Evolutionary conservation across 1,284 basidiomycete genomes (phyloP), one percentile per base, ranked within the genome.

Genomic region (Fomitopsis betulina): DNA sequence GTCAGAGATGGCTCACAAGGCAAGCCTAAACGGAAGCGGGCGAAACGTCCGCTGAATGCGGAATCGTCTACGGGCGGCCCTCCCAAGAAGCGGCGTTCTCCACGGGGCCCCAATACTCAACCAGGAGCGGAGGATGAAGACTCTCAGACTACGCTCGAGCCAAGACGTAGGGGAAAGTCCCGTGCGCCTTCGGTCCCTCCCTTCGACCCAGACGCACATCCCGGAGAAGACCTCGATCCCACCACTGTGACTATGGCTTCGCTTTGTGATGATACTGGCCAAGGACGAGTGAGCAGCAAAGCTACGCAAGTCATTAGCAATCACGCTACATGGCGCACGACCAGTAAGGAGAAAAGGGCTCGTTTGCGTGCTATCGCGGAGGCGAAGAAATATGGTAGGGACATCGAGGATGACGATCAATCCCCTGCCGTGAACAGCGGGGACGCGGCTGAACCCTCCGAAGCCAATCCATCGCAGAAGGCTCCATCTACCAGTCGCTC

Each of bases 171-270:
- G 33, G 30, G 62, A 8, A 60, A 60, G 25, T 57, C 61, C 3
- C 58, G 74, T 33, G 75, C 71, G 27, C 76, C 79, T 4, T 80
- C 81, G 12, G 72, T 79, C 5, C 80, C 83, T 13, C 76, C 74
- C 0, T 86, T 82, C 60, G 83, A 86, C 63, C 73, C 79, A 27
- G 74, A 78, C 52, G 83, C 82, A 0, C 80, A 82, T 67, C 85
- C 87, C 2, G 88, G 88, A 13, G 87, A 88, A 67, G 85, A 88
- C 37, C 73, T 92, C 42, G 89, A 92, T 65, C 89, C 89, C 17
- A 91, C 88, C 0, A 75, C 79, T 3, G 74, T 87, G n/a, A 91
- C 87, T 4, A 92, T 92, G 89, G 84, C 87, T 15, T 72, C 82
- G 0, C 77, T 92, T 2, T 91, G 89, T 67, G 80, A 79, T 30